These are phyloP conservation scores for Asterionellopsis glacialis DNA, from an alignment of 108 stramenopile genomes.

Conservation along the genomic window DNA sequence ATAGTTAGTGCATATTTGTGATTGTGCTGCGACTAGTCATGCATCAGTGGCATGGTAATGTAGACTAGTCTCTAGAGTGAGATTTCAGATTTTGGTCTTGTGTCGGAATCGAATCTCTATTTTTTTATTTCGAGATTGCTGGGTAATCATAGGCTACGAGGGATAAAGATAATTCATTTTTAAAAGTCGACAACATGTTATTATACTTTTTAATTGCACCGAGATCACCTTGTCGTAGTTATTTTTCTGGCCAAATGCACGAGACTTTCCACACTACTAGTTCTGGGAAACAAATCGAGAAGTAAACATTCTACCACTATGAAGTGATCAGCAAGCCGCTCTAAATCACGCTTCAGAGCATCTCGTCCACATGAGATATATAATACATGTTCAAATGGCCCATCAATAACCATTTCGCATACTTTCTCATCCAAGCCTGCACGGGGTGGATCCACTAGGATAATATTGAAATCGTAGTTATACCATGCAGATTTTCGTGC, in stretches of 20 bases:
- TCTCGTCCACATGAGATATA: slow-evolving; percentile 67
- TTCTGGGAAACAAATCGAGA: slow-evolving; percentile 73
- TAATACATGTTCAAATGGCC: slow-evolving; percentile 45
- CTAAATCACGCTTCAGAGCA: slow-evolving; percentile 64
- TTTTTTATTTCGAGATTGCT: too few relatives aligned
- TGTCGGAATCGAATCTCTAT: too few relatives aligned
- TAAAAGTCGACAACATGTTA: too few relatives aligned
- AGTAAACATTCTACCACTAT: slow-evolving; percentile 46
- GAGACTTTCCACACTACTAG: slow-evolving; percentile 63
- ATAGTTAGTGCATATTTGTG: too few relatives aligned
- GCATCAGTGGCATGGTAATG: too few relatives aligned
- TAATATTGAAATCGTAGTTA: slow-evolving; percentile 38
- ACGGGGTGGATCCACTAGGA: slow-evolving; percentile 75
- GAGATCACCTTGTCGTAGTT: too few relatives aligned
- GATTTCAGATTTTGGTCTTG: too few relatives aligned
- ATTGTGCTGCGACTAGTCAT: too few relatives aligned
- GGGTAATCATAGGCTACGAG: too few relatives aligned
- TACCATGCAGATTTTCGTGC: neutral
- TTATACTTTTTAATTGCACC: too few relatives aligned
- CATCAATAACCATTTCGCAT: slow-evolving; percentile 53
- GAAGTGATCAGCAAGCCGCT: slow-evolving; percentile 32
- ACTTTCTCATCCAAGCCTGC: slow-evolving; percentile 50
- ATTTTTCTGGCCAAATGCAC: slow-evolving; percentile 37
- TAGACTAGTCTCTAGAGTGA: too few relatives aligned
- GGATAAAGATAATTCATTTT: too few relatives aligned